Base-by-base conservation (phyloP, 2,329 filamentous ascomycete genomes). In the Phoma sp. region DNA sequence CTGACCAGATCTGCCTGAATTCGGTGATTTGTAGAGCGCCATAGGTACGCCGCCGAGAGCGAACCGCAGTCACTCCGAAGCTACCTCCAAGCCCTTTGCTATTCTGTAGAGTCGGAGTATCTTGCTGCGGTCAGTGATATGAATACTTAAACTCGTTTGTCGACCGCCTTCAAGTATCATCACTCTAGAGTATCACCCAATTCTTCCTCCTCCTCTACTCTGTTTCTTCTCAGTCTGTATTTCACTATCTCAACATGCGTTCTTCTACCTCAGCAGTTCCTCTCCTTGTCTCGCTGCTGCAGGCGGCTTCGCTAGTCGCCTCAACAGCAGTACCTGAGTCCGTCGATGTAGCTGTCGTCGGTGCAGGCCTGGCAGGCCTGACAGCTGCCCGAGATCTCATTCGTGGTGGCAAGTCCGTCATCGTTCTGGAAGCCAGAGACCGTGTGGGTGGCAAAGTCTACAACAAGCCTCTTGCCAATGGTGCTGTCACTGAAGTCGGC, bases 391-490 rank as follows among this genome's bases (percentile, higher is more conserved):
- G 76, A 72, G 14, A 71, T 78, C 8, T 80, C 2, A 63, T 73
- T 4, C 45, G 64, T 1, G 72, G 73, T 0, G 77, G 77, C 1
- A 63, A 79, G 4, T 74, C 73, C 0, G 70, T 72, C n/a, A 52
- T 78, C 0, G 72, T 84, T 0, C 67, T 84, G 1, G 82, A 84
- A 58, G 81, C 81, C 1, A 72, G 77, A 4, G 73, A 81, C 36
- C 75, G 79, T 0, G 78, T 83, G 0, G 82, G 82, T 0, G 82
- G 82, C 6, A 84, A 84, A 66, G 82, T 79, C 0, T 80, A 53
- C 22, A 67, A 64, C 25, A 23, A 51, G 8, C 54, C 45, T 22
- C 42, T 66, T 22, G 49, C 51, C n/a, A 65, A 64, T 42, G 62
- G 65, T 2, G 59, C 57, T 11, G 49, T 64, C 36, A 64, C 61